Evolutionary conservation across 805 yeast genomes (phyloP).

Genomic region (Pichia pseudocactophila): DNA sequence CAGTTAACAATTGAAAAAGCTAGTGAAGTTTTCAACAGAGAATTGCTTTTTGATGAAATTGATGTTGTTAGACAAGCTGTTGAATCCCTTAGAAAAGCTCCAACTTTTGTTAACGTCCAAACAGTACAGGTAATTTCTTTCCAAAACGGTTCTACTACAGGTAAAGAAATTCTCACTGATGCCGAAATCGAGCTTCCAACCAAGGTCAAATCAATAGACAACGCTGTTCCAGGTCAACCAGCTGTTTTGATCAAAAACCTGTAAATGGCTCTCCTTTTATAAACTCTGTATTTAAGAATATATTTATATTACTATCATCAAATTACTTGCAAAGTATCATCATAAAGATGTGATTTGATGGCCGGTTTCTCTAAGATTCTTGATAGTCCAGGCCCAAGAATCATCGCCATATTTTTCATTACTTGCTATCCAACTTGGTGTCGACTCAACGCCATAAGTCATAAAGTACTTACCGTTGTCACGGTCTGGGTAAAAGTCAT

Average conservation of each 20-base stretch:
- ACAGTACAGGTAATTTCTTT: constrained; percentile 54
- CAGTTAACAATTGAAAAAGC: constrained; percentile 66
- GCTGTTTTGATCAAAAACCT: constrained; percentile 72
- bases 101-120: constrained; percentile 48
- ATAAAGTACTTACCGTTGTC: constrained; percentile 67
- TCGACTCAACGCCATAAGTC: constrained; percentile 47
- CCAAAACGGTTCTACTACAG: constrained; percentile 53
- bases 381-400: constrained; percentile 75
- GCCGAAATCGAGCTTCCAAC: constrained; percentile 56
- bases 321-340: neutral
- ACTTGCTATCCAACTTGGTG: constrained; percentile 50
- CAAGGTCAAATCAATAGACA: constrained; percentile 62
- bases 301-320: neutral
- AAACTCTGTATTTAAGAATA: neutral
- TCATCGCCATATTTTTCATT: constrained; percentile 53
- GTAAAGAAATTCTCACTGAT: constrained; percentile 59
- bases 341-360: constrained; percentile 16
- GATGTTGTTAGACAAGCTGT: constrained; percentile 51
- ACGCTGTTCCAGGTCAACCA: constrained; percentile 89
- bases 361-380: constrained; percentile 48
- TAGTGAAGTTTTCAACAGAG: constrained; percentile 78
- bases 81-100: constrained; percentile 50
- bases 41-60: constrained; percentile 73
- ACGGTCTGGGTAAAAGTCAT: constrained; percentile 35
- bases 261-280: constrained; percentile 18